These are phyloP conservation scores for Malassezia vespertilionis DNA, from an alignment of 1,284 basidiomycete genomes.

Conservation along the genomic window DNA sequence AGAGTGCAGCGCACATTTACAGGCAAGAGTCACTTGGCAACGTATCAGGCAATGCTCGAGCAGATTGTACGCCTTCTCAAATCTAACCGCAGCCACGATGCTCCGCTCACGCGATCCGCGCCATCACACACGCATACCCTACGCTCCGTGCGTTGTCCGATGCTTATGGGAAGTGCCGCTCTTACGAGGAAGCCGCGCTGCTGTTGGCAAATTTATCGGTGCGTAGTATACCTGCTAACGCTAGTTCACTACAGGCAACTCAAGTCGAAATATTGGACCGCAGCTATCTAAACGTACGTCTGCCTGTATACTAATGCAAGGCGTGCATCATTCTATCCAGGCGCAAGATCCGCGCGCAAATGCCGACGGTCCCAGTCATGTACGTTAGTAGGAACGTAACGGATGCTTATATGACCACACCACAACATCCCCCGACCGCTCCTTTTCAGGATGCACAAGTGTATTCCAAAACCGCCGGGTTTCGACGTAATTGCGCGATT, in stretches of 20 bases:
- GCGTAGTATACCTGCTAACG: background rate
- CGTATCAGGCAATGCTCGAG: slow-evolving; percentile 15
- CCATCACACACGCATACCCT: slow-evolving; percentile 9
- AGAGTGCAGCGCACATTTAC: background rate
- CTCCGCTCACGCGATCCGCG: background rate
- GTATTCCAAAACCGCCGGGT: slow-evolving; percentile 59
- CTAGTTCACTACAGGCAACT: background rate
- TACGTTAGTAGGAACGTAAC: too few species aligned
- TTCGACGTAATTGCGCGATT: slow-evolving; percentile 58
- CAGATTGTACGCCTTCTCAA: slow-evolving; percentile 5
- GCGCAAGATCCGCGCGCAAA: too few species aligned
- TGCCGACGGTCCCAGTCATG: too few species aligned
- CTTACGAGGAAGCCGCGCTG: background rate
- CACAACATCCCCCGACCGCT: slow-evolving; percentile 62
- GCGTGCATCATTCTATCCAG: too few species aligned
- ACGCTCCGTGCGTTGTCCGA: slow-evolving; percentile 5
- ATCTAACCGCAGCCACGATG: slow-evolving; percentile 4
- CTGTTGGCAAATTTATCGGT: background rate
- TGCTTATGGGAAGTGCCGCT: too few species aligned
- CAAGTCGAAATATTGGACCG: background rate
- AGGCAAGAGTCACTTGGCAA: background rate
- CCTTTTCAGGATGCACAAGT: slow-evolving; percentile 65
- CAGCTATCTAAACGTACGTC: background rate
- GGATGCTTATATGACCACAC: slow-evolving; percentile 52
- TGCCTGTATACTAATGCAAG: too few species aligned